These are phyloP conservation scores for Cokeromyces recurvatus DNA, from an alignment of 371 early-diverging fungal genomes.

Conservation along the genomic window DNA sequence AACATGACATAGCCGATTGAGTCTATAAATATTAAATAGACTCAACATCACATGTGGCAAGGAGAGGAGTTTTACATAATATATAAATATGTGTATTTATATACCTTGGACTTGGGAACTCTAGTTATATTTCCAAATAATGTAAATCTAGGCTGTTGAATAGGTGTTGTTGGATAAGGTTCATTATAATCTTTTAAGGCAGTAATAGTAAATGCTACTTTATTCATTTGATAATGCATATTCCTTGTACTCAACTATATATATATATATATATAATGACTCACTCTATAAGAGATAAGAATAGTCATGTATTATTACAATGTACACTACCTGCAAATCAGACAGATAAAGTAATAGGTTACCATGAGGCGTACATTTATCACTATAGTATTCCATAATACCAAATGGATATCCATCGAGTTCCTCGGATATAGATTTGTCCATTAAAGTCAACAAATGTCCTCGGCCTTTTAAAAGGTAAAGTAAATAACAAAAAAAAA, in stretches of 20 bases:
- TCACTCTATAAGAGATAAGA: background rate
- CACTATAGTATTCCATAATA: slow-evolving; percentile 52
- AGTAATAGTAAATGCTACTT: slow-evolving; percentile 28
- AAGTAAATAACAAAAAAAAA: background rate
- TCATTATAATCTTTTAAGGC: slow-evolving; percentile 31
- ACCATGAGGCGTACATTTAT: slow-evolving; percentile 40
- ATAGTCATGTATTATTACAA: background rate
- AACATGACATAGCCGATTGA: slow-evolving; percentile 26
- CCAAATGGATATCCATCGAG: slow-evolving; percentile 46
- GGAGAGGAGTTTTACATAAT: background rate
- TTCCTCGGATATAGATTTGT: slow-evolving; percentile 37
- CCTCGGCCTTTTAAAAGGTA: slow-evolving; percentile 2
- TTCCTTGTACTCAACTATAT: slow-evolving; percentile 38
- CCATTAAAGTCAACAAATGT: slow-evolving; percentile 21
- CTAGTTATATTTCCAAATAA: slow-evolving; percentile 36
- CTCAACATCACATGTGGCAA: background rate
- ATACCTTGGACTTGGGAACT: slow-evolving; percentile 32
- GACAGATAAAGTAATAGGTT: slow-evolving; percentile 46
- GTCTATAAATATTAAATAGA: slow-evolving; percentile 2
- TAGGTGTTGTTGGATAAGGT: slow-evolving; percentile 31
- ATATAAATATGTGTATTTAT: background rate
- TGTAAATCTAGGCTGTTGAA: slow-evolving; percentile 49
- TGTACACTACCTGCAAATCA: slow-evolving; percentile 38
- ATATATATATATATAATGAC: background rate
- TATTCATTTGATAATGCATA: slow-evolving; percentile 18